These are phyloP conservation scores for Coprinopsis strossmayeri DNA, from an alignment of 768 basidiomycete genomes.

Conservation along the genomic window DNA sequence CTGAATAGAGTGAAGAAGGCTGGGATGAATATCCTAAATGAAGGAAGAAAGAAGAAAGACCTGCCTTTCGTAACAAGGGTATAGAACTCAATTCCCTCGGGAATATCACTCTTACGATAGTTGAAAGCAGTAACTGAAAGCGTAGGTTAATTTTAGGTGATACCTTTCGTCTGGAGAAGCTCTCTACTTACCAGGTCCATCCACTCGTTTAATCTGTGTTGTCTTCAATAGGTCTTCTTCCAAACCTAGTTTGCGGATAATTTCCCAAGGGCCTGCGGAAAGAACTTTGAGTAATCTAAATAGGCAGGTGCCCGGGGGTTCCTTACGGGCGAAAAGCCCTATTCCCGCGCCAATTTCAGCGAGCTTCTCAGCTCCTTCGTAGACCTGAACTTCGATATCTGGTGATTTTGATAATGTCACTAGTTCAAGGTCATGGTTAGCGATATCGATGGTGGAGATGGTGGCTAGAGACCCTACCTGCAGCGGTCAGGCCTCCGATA, in stretches of 20 bases:
- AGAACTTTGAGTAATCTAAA: constrained; percentile 4
- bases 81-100: constrained; percentile 46
- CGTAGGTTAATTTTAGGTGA: constrained; percentile 5
- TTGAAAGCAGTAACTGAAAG: constrained; percentile 41
- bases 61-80: constrained; percentile 52
- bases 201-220: constrained; percentile 29
- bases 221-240: constrained; percentile 37
- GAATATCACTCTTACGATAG: constrained; percentile 58
- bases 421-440: constrained; percentile 12
- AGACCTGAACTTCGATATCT: constrained; percentile 51
- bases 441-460: constrained; percentile 1
- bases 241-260: constrained; percentile 38
- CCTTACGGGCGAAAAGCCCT: constrained; percentile 42
- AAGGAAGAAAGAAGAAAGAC: constrained; percentile 10
- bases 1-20: constrained; percentile 22
- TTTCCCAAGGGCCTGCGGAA: constrained; percentile 39
- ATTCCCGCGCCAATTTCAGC: constrained; percentile 60
- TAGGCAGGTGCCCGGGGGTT: background rate
- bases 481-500: constrained; percentile 41
- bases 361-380: constrained; percentile 44
- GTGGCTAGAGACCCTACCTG: constrained; percentile 26
- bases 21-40: constrained; percentile 9
- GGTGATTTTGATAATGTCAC: constrained; percentile 42
- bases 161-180: background rate
- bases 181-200: constrained; percentile 32